Evolutionary conservation across 768 basidiomycete genomes (phyloP).

Genomic region (Trametes punicea): DNA sequence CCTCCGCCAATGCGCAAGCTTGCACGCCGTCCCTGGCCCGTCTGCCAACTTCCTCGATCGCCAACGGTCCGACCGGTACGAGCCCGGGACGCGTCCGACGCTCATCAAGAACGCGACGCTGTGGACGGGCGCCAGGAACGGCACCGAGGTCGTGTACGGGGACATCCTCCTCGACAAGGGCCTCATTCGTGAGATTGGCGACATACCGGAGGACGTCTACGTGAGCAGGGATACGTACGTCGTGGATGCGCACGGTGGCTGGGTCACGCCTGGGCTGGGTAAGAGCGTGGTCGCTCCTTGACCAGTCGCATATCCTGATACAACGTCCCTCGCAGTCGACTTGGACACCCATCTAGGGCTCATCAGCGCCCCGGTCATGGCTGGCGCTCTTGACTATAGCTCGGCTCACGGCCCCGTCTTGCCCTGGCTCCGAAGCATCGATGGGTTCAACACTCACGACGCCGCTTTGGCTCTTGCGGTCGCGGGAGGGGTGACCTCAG

Average conservation of each 20-base stretch:
- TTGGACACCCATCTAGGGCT: conserved; percentile 74
- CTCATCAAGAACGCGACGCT: conserved; percentile 71
- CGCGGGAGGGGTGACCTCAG: conserved; percentile 86
- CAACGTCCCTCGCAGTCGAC: conserved; percentile 29
- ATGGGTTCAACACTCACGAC: conserved; percentile 87
- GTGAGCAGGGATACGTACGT: conserved; percentile 43
- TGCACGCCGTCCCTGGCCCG: conserved; percentile 30
- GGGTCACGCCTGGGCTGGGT: conserved; percentile 69
- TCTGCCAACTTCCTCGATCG: conserved; percentile 31
- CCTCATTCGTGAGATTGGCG: conserved; percentile 56
- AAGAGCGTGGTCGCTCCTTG: conserved; percentile 26
- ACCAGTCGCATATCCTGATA: not conserved
- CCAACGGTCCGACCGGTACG: conserved; percentile 57
- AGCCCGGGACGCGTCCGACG: conserved; percentile 59
- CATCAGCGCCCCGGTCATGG: conserved; percentile 52
- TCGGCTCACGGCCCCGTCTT: conserved; percentile 64
- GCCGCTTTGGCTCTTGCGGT: conserved; percentile 69
- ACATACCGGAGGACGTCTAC: conserved; percentile 40
- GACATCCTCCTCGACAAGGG: conserved; percentile 70
- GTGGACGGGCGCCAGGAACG: conserved; percentile 58
- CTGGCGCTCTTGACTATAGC: conserved; percentile 46
- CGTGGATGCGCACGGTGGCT: conserved; percentile 57
- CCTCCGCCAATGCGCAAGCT: conserved; percentile 31
- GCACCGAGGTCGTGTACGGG: conserved; percentile 50
- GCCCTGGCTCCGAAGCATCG: conserved; percentile 79